Evolutionary conservation across 2,329 filamentous ascomycete genomes (phyloP).

Genomic region (Immersiporthe knoxdaviesiana): DNA sequence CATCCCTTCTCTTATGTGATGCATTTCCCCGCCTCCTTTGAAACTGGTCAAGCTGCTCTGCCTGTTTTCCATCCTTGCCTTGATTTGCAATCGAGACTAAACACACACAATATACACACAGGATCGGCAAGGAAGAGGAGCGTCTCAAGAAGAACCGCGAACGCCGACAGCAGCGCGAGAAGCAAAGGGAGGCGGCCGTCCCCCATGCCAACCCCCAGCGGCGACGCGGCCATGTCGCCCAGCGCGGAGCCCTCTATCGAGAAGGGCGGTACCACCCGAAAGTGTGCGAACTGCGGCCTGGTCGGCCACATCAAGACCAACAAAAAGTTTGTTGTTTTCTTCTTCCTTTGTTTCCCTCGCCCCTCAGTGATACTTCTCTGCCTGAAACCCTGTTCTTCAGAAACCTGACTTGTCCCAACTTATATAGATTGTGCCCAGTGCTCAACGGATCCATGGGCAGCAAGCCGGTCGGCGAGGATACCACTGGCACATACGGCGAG

Average conservation of each 20-base stretch:
- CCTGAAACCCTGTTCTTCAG: too few relatives aligned
- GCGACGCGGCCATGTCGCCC: conserved; percentile 44
- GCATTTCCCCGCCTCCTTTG: not conserved
- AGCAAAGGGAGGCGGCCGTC: conserved; percentile 60
- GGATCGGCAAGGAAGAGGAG: conserved; percentile 74
- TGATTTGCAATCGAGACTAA: not conserved
- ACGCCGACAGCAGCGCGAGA: conserved; percentile 85
- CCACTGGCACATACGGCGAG: conserved; percentile 28
- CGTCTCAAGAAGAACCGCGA: conserved; percentile 91
- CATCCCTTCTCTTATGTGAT: not conserved
- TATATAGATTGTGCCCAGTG: conserved; percentile 24
- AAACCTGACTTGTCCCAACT: not conserved
- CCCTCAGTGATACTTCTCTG: not conserved
- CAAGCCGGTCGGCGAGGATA: conserved; percentile 23
- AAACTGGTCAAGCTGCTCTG: too few relatives aligned
- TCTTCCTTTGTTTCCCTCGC: conserved; percentile 32
- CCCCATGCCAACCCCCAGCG: conserved; percentile 33
- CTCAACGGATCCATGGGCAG: conserved; percentile 30
- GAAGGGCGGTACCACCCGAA: conserved; percentile 74
- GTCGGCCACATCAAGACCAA: conserved; percentile 99
- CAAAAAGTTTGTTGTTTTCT: conserved; percentile 90
- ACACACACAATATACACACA: conserved; percentile 43
- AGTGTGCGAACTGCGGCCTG: conserved; percentile 97
- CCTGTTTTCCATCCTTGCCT: too few relatives aligned
- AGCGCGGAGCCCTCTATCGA: conserved; percentile 47